Evolutionary conservation across 441 rosid species (phyloP).

Genomic region (Eruca vesicaria): DNA sequence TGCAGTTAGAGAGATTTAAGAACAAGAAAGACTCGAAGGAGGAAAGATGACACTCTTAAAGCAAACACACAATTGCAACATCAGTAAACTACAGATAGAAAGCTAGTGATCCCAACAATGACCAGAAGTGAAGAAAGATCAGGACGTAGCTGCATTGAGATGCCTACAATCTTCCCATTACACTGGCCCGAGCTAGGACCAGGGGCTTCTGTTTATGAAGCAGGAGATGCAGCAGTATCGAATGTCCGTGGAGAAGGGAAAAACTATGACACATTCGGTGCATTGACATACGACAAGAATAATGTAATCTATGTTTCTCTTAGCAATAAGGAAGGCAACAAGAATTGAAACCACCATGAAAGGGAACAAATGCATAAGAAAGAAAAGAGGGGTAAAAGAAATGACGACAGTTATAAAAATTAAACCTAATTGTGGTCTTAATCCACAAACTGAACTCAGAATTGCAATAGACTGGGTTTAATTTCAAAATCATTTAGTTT

Average conservation of each 20-base stretch:
- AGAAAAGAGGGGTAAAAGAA: too few species aligned
- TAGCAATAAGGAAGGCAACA: too few species aligned
- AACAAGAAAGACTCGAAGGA: neutral
- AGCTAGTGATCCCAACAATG: constrained; percentile 25
- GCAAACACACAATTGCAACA: constrained; percentile 18
- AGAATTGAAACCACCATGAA: too few species aligned
- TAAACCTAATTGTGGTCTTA: too few species aligned
- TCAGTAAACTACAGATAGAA: constrained; percentile 10
- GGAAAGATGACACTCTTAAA: neutral
- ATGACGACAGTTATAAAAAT: too few species aligned
- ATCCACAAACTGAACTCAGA: too few species aligned
- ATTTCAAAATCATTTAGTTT: too few species aligned
- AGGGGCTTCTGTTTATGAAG: constrained; percentile 40
- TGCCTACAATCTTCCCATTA: constrained; percentile 46
- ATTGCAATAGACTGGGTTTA: too few species aligned
- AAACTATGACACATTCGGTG: constrained; percentile 62
- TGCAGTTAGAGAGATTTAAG: constrained; percentile 8
- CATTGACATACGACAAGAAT: constrained; percentile 41
- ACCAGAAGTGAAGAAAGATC: constrained; percentile 9
- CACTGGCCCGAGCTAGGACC: constrained; percentile 53
- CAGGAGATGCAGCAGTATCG: constrained; percentile 42
- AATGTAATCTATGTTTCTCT: too few species aligned
- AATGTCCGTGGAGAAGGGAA: constrained; percentile 58
- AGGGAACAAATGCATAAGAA: too few species aligned
- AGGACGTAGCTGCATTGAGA: constrained; percentile 31